Base-by-base conservation (phyloP, 2,329 filamentous ascomycete genomes). In the Pseudopyricularia javanii region DNA sequence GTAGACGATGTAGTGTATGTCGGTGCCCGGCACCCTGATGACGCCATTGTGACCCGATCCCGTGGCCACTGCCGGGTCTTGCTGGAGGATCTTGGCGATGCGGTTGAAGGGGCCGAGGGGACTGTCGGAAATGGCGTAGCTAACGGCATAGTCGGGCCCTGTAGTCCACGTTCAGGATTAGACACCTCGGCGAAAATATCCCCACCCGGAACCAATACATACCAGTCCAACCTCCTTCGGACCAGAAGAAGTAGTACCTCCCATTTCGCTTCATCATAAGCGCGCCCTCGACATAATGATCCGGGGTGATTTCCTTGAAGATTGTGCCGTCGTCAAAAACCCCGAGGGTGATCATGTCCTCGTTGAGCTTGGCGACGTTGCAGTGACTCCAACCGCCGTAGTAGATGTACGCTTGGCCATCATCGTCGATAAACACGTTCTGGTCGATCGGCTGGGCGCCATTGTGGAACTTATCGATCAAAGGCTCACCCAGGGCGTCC, bases 361-460 rank as follows among this genome's bases (percentile, higher is more conserved):
- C 61, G 47, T 68, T 68, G 47, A 73, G 56, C 56, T 71, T 68
- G 1, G 68, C 70, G 3, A 72, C 68, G 7, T 71, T 67, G 20
- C 66, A 66, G 58, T 71, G 70, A 7, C 63, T 64, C 58, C 70
- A 69, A 0, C 70, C 70, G 1, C 70, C 70, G 56, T 69, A 73
- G 60, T 72, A 71, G 40, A 73, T 63, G 59, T 71, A 73, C 1
- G 67, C 66, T 53, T 69, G 64, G 1, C 62, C 65, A 20, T 68
- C 64, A 22, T 67, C 68, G 51, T 72, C 69, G 54, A 72, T 61
- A 51, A 72, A 73, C 9, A 72, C 65, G 54, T 68, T 66, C 52
- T 71, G 69, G 55, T 73, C 71, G 53, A 74, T 75, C 3, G 73
- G 72, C 59, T 76, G 70, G 3, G 73, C 73, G 7, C 69, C 73